Evolutionary conservation across 2,329 filamentous ascomycete species (phyloP), one percentile per base, ranked within the genome.

Genomic region (Coniella vitis): DNA sequence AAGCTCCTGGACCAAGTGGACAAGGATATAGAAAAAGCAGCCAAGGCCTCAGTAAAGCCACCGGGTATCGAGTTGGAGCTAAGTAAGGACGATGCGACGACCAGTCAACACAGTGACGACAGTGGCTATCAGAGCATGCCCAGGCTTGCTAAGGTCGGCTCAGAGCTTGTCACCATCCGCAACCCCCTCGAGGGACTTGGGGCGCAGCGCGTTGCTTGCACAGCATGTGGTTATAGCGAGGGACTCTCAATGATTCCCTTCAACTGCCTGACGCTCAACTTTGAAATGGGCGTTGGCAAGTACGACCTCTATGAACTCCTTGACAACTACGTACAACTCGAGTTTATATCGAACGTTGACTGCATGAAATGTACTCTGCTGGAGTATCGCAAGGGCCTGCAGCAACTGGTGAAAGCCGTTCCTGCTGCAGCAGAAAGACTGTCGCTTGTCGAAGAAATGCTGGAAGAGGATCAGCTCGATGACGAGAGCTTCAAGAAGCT

Each of bases 181-280:
- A 95, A 93, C 57, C 93, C 93, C 0, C 71, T 97, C 2, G 90
- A 97, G 63, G 93, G 93, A 0, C 70, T 95, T 17, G 75, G 90
- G 8, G 91, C 90, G 1, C 91, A 97, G 65, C 79, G 90, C 35
- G 90, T 97, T 1, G 87, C 87, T 0, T 98, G 93, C 64, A 84
- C 87, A 48, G 74, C 75, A 39, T 98, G 93, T 62, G 88, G 89
- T 7, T 86, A 87, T 66, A 90, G 88, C 0, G 90, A 95, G 58
- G 90, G 90, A 1, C 74, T 96, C 13, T 90, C 87, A 1, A 80
- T 97, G 69, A 94, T 89, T 17, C 89, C 90, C 0, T 97, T 97
- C 73, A 96, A 93, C 61, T 96, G 90, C 60, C 71, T 97, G 40
- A 96, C 91, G 0, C 78, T 97, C 0, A 89, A 85, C 32, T 78